These are phyloP conservation scores for Podospora sp. DNA, from an alignment of 495 filamentous ascomycete genomes.

Conservation along the genomic window DNA sequence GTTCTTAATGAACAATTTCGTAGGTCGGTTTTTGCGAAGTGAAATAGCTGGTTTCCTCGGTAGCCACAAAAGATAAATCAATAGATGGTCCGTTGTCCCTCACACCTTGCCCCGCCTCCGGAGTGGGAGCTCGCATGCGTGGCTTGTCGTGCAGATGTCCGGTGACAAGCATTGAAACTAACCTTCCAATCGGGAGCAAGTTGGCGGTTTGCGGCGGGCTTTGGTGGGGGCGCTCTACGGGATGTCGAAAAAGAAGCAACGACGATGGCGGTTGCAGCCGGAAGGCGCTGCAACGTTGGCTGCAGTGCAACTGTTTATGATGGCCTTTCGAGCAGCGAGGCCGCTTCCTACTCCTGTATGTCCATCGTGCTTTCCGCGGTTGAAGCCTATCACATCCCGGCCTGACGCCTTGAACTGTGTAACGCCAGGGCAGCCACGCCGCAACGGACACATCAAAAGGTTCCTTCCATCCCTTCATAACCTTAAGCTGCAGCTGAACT, in stretches of 20 bases:
- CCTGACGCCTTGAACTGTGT: background rate
- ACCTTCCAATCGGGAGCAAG: constrained; percentile 5
- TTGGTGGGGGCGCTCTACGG: background rate
- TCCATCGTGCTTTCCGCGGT: background rate
- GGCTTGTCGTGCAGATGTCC: constrained; percentile 5
- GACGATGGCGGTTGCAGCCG: background rate
- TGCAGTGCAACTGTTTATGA: background rate
- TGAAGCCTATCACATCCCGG: background rate
- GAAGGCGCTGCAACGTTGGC: background rate
- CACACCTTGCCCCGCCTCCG: background rate
- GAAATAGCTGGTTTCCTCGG: background rate
- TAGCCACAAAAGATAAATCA: background rate
- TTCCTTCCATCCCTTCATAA: background rate
- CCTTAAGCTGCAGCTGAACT: background rate
- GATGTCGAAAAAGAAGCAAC: background rate
- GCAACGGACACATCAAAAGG: background rate
- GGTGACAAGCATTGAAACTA: background rate
- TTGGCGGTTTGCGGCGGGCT: background rate
- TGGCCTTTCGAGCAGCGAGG: background rate
- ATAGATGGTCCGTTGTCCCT: background rate
- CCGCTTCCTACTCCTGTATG: background rate
- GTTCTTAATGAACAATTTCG: background rate
- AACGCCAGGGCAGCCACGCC: background rate
- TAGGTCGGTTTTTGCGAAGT: background rate
- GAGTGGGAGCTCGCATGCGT: background rate